phyloP scores from a whole-genome alignment of 257 asterid species.

The Salvia miltiorrhiza region DNA sequence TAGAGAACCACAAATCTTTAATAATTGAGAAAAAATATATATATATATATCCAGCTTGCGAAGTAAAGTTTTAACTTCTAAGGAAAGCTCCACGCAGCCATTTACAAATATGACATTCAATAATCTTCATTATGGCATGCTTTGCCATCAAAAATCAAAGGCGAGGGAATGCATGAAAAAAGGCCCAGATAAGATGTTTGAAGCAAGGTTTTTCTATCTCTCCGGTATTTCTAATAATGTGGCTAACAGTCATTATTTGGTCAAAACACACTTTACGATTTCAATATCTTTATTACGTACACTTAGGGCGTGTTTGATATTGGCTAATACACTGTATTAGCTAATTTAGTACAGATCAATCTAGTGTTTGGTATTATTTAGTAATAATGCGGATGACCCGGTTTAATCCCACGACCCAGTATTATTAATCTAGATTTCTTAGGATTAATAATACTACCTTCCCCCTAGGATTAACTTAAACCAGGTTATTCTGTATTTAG shows the following conservation, averaged over 20 bases:
- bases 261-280: not conserved
- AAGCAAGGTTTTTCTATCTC: not conserved
- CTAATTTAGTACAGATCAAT: too few relatives aligned
- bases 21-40: not conserved
- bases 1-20: not conserved
- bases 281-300: not conserved
- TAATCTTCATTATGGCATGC: constrained; percentile 3
- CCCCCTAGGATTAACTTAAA: too few relatives aligned
- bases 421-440: too few relatives aligned
- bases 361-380: too few relatives aligned
- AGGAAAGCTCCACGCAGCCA: constrained; percentile 5
- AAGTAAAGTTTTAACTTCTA: not conserved
- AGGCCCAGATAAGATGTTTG: not conserved
- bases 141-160: not conserved
- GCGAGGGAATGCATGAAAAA: not conserved
- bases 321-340: too few relatives aligned
- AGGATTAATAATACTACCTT: too few relatives aligned
- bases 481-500: too few relatives aligned
- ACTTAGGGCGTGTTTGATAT: too few relatives aligned
- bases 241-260: not conserved
- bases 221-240: not conserved
- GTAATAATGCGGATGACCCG: too few relatives aligned
- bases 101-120: not conserved
- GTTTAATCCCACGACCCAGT: too few relatives aligned
- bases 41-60: not conserved